Evolutionary conservation across 2,329 filamentous ascomycete species (phyloP).

Genomic region (Fusarium temperatum): DNA sequence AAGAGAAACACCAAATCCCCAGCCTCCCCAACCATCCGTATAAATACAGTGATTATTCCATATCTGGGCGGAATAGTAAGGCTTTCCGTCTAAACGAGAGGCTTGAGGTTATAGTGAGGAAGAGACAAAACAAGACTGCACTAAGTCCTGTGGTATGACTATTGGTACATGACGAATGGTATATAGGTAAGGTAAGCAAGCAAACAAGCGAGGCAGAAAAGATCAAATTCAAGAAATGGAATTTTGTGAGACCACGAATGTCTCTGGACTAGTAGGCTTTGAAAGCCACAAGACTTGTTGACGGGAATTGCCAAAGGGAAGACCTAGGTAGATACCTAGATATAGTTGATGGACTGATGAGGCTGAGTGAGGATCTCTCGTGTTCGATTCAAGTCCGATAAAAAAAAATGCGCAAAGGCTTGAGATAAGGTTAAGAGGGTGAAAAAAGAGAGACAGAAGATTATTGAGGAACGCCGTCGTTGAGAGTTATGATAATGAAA

Average conservation of each 20-base stretch:
- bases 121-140: slow-evolving; percentile 14
- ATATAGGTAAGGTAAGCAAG: slow-evolving; percentile 15
- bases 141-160: slow-evolving; percentile 19
- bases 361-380: background rate
- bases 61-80: slow-evolving; percentile 1
- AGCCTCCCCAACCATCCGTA: slow-evolving; percentile 7
- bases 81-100: slow-evolving; percentile 14
- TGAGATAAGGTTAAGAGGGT: background rate
- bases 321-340: background rate
- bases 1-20: slow-evolving; percentile 10
- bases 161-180: slow-evolving; percentile 39
- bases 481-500: background rate
- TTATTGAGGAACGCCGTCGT: background rate
- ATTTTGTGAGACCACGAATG: background rate
- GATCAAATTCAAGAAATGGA: background rate
- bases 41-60: slow-evolving; percentile 28
- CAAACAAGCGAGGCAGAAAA: background rate
- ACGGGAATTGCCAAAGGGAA: slow-evolving; percentile 10
- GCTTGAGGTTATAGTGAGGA: background rate
- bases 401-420: background rate
- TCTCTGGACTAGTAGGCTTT: background rate
- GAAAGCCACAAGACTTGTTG: background rate
- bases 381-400: background rate
- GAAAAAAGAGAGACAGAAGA: background rate
- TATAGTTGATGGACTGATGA: background rate